Evolutionary conservation across 176 grass and related monocot genomes (phyloP).

Genomic region (Avena insularis): DNA sequence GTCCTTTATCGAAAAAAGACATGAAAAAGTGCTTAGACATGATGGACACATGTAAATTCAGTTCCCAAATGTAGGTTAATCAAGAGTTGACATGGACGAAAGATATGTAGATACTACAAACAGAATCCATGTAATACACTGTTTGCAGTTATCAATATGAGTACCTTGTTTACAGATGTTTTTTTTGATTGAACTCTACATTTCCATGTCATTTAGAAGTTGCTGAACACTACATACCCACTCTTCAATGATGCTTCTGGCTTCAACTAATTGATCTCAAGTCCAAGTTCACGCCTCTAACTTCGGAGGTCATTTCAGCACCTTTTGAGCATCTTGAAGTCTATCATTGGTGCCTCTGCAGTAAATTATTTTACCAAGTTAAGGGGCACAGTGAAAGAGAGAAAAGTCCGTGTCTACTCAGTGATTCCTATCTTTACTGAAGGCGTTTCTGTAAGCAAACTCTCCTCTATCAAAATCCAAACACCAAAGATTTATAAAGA

Average conservation of each 20-base stretch:
- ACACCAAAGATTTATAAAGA: too few relatives aligned
- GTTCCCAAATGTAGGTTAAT: slow-evolving; percentile 36
- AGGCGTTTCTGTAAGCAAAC: slow-evolving; percentile 95
- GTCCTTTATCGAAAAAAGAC: neutral
- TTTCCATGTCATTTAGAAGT: too few relatives aligned
- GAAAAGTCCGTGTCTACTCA: neutral
- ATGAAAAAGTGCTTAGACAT: slow-evolving; percentile 93
- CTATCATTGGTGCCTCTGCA: slow-evolving; percentile 38
- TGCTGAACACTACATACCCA: too few relatives aligned
- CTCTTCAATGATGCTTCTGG: too few relatives aligned
- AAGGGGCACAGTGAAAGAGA: neutral
- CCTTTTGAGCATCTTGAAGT: too few relatives aligned
- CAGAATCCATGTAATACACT: neutral
- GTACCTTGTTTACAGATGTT: too few relatives aligned
- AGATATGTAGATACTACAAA: neutral
- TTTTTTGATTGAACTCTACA: neutral
- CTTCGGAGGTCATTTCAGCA: too few relatives aligned
- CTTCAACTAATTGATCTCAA: too few relatives aligned
- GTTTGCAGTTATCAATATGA: neutral
- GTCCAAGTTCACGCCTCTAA: too few relatives aligned
- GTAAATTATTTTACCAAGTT: slow-evolving; percentile 37
- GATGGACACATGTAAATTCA: slow-evolving; percentile 78
- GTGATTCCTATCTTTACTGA: slow-evolving; percentile 32
- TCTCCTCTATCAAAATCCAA: slow-evolving; percentile 69
- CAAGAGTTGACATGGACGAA: neutral